phyloP scores from a whole-genome alignment of 1,284 basidiomycete genomes.

The Ustilago crameri region DNA sequence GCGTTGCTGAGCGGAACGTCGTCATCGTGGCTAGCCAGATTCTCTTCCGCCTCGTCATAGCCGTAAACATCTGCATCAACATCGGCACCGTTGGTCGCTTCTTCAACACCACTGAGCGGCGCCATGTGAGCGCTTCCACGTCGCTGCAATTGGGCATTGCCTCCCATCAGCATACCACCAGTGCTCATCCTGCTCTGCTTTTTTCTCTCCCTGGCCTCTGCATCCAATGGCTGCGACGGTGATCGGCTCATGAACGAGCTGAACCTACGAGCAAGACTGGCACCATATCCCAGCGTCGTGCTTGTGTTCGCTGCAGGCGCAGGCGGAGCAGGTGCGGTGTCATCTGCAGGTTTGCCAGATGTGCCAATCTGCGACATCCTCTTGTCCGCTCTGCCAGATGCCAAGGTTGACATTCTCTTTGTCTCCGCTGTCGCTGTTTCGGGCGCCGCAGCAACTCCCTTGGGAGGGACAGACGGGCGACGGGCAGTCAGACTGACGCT shows the following conservation, averaged over 20 bases:
- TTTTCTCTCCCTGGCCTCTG: constrained; percentile 52
- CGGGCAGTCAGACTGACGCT: constrained; percentile 51
- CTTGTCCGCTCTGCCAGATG: constrained; percentile 23
- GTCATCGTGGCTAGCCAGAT: constrained; percentile 24
- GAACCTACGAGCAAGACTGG: constrained; percentile 54
- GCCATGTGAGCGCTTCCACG: constrained; percentile 35
- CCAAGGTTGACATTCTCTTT: constrained; percentile 26
- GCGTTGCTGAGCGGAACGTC: constrained; percentile 24
- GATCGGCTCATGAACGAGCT: constrained; percentile 60
- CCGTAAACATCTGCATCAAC: constrained; percentile 28
- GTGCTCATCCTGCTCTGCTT: constrained; percentile 59
- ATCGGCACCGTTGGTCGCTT: constrained; percentile 17
- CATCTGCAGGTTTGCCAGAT: constrained; percentile 17
- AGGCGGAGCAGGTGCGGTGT: constrained; percentile 16
- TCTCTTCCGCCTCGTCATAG: constrained; percentile 29
- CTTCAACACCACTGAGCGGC: constrained; percentile 30
- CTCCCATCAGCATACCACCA: constrained; percentile 43
- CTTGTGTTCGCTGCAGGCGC: constrained; percentile 29
- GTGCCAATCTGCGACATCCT: constrained; percentile 17
- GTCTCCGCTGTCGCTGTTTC: constrained; percentile 11
- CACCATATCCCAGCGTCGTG: constrained; percentile 44
- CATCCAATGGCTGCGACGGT: constrained; percentile 53
- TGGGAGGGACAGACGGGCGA: constrained; percentile 18
- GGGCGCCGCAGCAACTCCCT: constrained; percentile 5
- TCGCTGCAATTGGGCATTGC: constrained; percentile 20